Base-by-base conservation (phyloP, 176 grass and related monocot species). In the Juncus effusus region DNA sequence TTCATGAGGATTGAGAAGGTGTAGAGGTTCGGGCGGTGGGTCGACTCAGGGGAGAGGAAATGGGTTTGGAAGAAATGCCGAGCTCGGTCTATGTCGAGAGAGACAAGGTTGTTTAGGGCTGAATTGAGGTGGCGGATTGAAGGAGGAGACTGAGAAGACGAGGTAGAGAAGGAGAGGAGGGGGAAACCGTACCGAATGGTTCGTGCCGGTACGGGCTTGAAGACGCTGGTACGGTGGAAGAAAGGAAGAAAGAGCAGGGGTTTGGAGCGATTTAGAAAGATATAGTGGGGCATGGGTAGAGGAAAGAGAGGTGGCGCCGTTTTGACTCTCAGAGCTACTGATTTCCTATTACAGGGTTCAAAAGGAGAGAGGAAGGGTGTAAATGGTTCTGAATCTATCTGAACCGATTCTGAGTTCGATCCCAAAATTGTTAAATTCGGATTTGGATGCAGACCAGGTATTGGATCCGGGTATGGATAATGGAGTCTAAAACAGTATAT, bases 1-100 rank as follows among this genome's bases (percentile, higher is more conserved):
- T 80, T 80, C 65, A 80, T 73, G 6, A 80, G 59, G 40, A 80
- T 80, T 59, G 52, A 70, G 69, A 65, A 80, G 67, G 77, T 80
- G 59, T 56, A 57, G 38, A 63, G 52, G 16, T 80, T 64, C 4
- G 61, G 63, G 15, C 35, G 54, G 60, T 63, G 45, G 56, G 40
- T 51, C 10, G 16, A 64, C n/a, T 36, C 10, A 13, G 56, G 51
- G 67, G 60, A 56, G 13, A 61, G 35, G 38, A 72, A 64, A 14
- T 63, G 60, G 12, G 52, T 71, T 56, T 40, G 38, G 69, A 80
- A 80, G 52, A 74, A 73, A 52, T 51, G 5, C 39, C 61, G 65
- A 61, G 76, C 76, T 40, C 37, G 60, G 35, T 74, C 69, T 50
- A 80, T 73, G 69, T 80, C 77, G 61, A 56, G 51, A 16, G 68